Evolutionary conservation across 306 rosid genomes (phyloP), one percentile per base, ranked within the genome.

Genomic region (Albizia julibrissin): DNA sequence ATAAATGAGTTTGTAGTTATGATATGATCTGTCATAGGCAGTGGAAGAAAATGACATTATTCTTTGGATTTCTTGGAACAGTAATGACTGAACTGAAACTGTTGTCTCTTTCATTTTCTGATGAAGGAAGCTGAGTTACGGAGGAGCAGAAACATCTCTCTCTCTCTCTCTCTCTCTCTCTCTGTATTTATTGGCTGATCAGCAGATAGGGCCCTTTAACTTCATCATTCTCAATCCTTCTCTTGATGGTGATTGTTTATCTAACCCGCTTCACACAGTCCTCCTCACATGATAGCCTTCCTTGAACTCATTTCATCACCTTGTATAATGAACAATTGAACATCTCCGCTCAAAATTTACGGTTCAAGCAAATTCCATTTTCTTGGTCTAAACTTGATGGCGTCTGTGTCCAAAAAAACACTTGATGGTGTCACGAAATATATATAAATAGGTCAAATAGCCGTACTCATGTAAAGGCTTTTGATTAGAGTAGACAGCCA

Each of bases 21-120:
- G 43, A 24, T 61, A 43, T 37, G 42, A 16, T 42, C 72, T 77
- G 72, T 44, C 29, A 43, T 16, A 18, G 59, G 27, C 0, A 75
- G 58, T 34, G 31, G 68, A 69, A 64, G 89, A 83, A 83, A 86
- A 68, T 65, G 84, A 86, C 84, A 24, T 76, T 34, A 71, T 75
- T 56, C 33, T 79, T 86, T 76, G 80, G 84, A 82, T 75, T 42
- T 75, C 56, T 76, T 19, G 13, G 22, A 77, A 69, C 67, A 21
- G 54, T 69, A 80, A 52, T 82, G 80, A 76, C 78, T 24, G 43
- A 9, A 24, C n/a, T 18, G 56, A 72, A 50, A 46, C 58, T 69
- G 50, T 80, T 54, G 59, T 74, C 19, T 68, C 49, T 58, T 50
- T 52, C 21, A 10, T 66, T 54, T 69, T n/a, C 67, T 31, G 21